Conservation (phyloP, 345 rosid species). For the Garcia nutans region DNA sequence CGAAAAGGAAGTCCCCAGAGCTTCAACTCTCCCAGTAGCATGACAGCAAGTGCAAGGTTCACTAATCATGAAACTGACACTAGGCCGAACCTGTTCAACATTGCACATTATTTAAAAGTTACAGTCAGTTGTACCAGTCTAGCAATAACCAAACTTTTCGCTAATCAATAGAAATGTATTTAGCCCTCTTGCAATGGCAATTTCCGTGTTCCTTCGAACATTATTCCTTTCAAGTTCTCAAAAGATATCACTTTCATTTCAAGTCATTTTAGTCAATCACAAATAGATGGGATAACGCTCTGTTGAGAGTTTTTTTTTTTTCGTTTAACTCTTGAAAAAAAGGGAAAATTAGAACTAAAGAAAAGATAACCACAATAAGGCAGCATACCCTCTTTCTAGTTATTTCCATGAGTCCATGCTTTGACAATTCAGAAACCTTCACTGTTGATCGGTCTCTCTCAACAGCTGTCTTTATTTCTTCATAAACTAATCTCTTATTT, state of each 20-base stretch:
- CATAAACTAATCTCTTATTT: slow-evolving; percentile 82
- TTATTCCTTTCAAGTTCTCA: neutral
- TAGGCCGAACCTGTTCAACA: slow-evolving; percentile 84
- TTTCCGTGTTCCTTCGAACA: neutral
- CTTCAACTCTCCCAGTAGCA: slow-evolving; percentile 97
- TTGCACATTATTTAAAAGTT: slow-evolving; percentile 7
- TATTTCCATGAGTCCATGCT: slow-evolving; percentile 96
- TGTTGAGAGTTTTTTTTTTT: neutral
- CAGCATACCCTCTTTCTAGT: slow-evolving; percentile 87
- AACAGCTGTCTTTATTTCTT: slow-evolving; percentile 88
- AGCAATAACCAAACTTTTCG: neutral
- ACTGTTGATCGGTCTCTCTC: slow-evolving; percentile 87
- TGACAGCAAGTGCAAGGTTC: slow-evolving; percentile 94
- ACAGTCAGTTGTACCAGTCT: slow-evolving; percentile 6
- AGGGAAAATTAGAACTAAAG: slow-evolving; percentile 6
- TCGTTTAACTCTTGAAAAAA: slow-evolving; percentile 3
- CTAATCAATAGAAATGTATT: neutral
- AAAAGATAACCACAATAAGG: slow-evolving; percentile 19
- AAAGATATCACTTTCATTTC: neutral
- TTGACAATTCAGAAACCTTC: slow-evolving; percentile 90
- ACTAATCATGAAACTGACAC: slow-evolving; percentile 92
- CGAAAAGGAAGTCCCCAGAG: slow-evolving; percentile 87
- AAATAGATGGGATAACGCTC: neutral
- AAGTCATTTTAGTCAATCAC: too few species aligned
- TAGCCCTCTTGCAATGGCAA: neutral